These are phyloP conservation scores for Stromatinia cepivora DNA, from an alignment of 2,329 filamentous ascomycete species.

Conservation along the genomic window DNA sequence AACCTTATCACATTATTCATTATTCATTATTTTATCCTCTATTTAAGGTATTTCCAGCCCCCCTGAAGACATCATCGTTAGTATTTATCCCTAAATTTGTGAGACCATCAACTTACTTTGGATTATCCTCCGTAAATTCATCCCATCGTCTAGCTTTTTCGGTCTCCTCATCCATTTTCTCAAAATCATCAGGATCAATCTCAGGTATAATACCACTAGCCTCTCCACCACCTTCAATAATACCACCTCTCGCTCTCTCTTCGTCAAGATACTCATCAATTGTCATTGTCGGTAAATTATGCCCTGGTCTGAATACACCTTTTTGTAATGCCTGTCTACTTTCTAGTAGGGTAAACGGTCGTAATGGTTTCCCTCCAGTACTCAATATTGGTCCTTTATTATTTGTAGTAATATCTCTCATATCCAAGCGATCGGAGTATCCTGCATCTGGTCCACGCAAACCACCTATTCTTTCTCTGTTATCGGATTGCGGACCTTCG, in stretches of 20 bases:
- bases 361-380: constrained; percentile 76
- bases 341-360: constrained; percentile 85
- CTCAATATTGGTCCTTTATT: constrained; percentile 72
- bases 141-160: constrained; percentile 96
- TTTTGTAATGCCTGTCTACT: constrained; percentile 72
- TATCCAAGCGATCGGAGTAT: constrained; percentile 76
- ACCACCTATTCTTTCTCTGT: constrained; percentile 46
- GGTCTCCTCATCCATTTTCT: constrained; percentile 85
- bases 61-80: constrained; percentile 43
- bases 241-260: constrained; percentile 78
- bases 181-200: constrained; percentile 85
- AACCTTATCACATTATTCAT: constrained; percentile 19
- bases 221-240: constrained; percentile 87
- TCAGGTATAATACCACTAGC: constrained; percentile 67
- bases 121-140: constrained; percentile 88
- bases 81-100: background rate
- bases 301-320: constrained; percentile 85
- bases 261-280: constrained; percentile 98
- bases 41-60: constrained; percentile 80
- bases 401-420: constrained; percentile 51
- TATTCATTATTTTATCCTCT: constrained; percentile 53
- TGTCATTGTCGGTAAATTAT: constrained; percentile 94
- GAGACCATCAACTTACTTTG: constrained; percentile 50
- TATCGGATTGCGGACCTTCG: constrained; percentile 46
- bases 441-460: constrained; percentile 44